Evolutionary conservation across 805 yeast genomes (phyloP).

Genomic region (Schwanniomyces vanrijiae): DNA sequence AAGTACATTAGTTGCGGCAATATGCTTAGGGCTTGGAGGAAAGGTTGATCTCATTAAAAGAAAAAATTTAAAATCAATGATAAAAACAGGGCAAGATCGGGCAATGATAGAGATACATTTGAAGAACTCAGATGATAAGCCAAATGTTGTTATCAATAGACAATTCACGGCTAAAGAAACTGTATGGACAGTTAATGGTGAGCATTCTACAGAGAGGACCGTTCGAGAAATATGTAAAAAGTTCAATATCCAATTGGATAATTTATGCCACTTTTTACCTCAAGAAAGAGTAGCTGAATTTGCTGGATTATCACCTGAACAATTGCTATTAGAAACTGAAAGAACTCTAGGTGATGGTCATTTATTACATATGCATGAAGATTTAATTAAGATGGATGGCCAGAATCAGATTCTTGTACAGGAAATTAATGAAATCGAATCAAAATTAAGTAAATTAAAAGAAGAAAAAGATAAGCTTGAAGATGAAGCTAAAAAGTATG

Average conservation of each 20-base stretch:
- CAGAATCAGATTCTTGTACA: constrained; percentile 26
- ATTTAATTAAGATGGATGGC: constrained; percentile 52
- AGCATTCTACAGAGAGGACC: constrained; percentile 37
- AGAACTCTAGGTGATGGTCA: constrained; percentile 70
- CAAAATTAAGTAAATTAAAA: constrained; percentile 30
- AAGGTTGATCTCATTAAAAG: constrained; percentile 70
- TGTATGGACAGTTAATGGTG: constrained; percentile 51
- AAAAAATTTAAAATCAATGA: constrained; percentile 65
- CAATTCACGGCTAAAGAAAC: constrained; percentile 47
- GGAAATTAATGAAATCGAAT: constrained; percentile 25
- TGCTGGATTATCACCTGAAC: constrained; percentile 77
- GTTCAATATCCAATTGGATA: constrained; percentile 82
- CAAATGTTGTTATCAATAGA: constrained; percentile 43
- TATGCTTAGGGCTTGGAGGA: constrained; percentile 87
- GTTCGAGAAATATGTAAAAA: constrained; percentile 46
- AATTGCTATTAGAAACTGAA: constrained; percentile 73
- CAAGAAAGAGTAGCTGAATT: constrained; percentile 95
- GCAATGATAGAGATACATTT: constrained; percentile 53
- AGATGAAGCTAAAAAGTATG: constrained; percentile 46
- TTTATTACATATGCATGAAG: constrained; percentile 55
- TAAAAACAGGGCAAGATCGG: constrained; percentile 60
- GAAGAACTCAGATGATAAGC: constrained; percentile 35
- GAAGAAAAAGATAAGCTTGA: constrained; percentile 39
- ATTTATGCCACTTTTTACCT: constrained; percentile 90
- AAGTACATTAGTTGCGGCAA: constrained; percentile 88